Base-by-base conservation (phyloP, 306 rosid genomes). In the Begonia masoniana region DNA sequence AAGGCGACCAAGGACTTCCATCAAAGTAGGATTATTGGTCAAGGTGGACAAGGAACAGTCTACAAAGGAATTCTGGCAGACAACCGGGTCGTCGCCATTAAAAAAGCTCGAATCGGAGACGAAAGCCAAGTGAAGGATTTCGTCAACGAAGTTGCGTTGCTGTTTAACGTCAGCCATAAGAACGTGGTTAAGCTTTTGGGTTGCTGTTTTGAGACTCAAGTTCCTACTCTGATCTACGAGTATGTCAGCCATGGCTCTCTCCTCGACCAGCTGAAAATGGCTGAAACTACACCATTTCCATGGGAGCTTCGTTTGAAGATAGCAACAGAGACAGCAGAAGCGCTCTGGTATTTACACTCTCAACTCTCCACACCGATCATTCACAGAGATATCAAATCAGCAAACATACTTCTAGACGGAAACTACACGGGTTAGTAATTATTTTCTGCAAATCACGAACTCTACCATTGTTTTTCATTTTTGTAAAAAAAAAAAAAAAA, bases 301-400 rank as follows among this genome's bases (percentile, higher is more conserved):
- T 10, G 49, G 49, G 49, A 45, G 15, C 13, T 45, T 45, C 49
- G 15, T 45, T 45, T 45, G 9, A 45, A 45, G 15, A 45, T 11
- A 10, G 49, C 49, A n/a, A 45, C 49, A 45, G 49, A 45, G 6
- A 45, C 49, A 3, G 15, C 49, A 10, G 49, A n/a, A 45, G 49
- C 49, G 0, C 49, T 45, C 15, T 45, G 49, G 13, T 45, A 45
- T 45, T n/a, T 45, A 45, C 58, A 54, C 23, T 26, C 43, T 54
- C n/a, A 7, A 13, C 21, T 43, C 10, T 35, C 41, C 12, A 35
- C 43, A 4, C 58, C 58, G 15, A 39, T 55, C 16, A 39, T 55
- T 35, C 58, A 55, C 15, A 8, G 46, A 55, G 58, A 55, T 15
- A 15, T 55, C 2, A 55, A 55, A 46, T 35, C 58, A 7, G 13